Evolutionary conservation across 192 early-diverging fungal species (phyloP).

Genomic region (Coemansia sp.): DNA sequence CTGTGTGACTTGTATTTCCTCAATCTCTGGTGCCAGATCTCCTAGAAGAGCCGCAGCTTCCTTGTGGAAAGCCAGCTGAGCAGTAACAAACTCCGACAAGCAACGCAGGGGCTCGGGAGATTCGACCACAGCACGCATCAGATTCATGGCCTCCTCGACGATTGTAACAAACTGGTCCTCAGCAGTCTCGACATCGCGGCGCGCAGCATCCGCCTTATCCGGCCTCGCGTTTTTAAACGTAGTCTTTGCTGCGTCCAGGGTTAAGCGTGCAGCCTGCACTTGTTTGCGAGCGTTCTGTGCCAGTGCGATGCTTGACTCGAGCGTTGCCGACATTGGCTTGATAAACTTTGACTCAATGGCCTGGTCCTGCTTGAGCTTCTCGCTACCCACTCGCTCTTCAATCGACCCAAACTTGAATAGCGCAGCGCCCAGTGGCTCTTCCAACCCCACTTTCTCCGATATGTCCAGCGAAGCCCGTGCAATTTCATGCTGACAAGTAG

Average conservation of each 20-base stretch:
- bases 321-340: slow-evolving; percentile 67
- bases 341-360: slow-evolving; percentile 73
- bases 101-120: slow-evolving; percentile 79
- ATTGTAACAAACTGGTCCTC: slow-evolving; percentile 96
- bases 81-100: slow-evolving; percentile 81
- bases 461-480: slow-evolving; percentile 65
- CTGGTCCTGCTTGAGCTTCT: slow-evolving; percentile 72
- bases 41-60: slow-evolving; percentile 68
- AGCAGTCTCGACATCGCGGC: slow-evolving; percentile 83
- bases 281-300: slow-evolving; percentile 85
- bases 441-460: slow-evolving; percentile 66
- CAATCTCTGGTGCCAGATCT: slow-evolving; percentile 87
- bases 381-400: slow-evolving; percentile 82
- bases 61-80: slow-evolving; percentile 86
- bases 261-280: slow-evolving; percentile 77
- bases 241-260: slow-evolving; percentile 84
- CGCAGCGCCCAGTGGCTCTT: slow-evolving; percentile 86
- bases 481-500: slow-evolving; percentile 74
- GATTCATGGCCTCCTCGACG: slow-evolving; percentile 90
- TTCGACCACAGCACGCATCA: slow-evolving; percentile 92
- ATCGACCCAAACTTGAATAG: slow-evolving; percentile 83
- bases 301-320: slow-evolving; percentile 73
- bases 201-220: slow-evolving; percentile 68
- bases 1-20: slow-evolving; percentile 92
- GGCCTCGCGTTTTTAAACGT: slow-evolving; percentile 71